Evolutionary conservation across 768 basidiomycete genomes (phyloP), one percentile per base, ranked within the genome.

Genomic region (Pholiota conissans): DNA sequence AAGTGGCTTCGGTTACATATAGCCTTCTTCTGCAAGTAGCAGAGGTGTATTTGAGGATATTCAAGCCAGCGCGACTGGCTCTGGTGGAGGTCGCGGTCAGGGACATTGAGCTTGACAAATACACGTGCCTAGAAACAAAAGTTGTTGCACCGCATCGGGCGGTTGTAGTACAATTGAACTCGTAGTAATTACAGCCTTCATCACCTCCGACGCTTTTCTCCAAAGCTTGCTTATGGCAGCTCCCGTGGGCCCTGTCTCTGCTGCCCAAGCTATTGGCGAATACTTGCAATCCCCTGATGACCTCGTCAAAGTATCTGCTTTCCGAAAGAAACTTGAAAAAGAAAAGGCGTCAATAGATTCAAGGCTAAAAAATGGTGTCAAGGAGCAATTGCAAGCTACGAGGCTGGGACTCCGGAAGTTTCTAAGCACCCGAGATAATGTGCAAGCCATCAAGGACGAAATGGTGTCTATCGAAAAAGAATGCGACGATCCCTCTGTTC

Each of bases 261-360:
- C 92, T 22, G 89, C 91, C 0, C 91, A 93, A 70, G 87, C 90
- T 30, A 83, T 93, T 49, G 90, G 91, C 58, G 94, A 96, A 74
- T 89, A 93, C 67, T 81, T 97, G 8, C 93, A 95, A 65, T 91
- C 91, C 20, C 95, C 95, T 1, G 94, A 96, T 66, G 95, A 97
- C 74, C 89, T 98, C 55, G 76, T 85, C 62, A 97, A 97, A 73
- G 84, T 98, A 30, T 81, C 84, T 1, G 84, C 93, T 0, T 93
- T 93, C 68, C 84, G 93, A 61, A 96, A 95, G 78, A 95, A 95
- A 67, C 82, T 98, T 42, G 89, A 95, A 73, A 98, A 98, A 73
- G 96, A 98, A 73, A 96, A 97, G 73, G 87, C 93, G 0, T 92
- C 93, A 8, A 91, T 98, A 59, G 93, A 97, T 67, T 87, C 89